Conservation (phyloP, 352 stramenopile species). For the Globisporangium nodosum region DNA sequence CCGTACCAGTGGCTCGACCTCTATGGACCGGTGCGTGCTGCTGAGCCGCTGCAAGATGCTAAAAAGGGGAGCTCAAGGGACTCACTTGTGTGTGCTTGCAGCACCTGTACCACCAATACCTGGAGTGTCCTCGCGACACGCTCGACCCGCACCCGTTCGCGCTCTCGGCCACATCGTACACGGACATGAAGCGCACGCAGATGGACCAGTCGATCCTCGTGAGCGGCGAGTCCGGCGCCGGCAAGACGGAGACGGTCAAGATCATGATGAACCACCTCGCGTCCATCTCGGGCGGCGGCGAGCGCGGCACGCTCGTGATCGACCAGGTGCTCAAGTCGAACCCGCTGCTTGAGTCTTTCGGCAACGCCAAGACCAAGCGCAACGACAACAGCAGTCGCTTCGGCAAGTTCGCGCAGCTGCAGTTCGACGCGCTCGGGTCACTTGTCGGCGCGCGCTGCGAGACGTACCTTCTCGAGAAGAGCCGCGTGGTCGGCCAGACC, state of each 20-base stretch:
- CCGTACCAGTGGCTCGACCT: slow-evolving; percentile 80
- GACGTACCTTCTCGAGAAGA: slow-evolving; percentile 97
- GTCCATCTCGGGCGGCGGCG: slow-evolving; percentile 62
- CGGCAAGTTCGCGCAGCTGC: slow-evolving; percentile 76
- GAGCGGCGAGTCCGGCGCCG: slow-evolving; percentile 80
- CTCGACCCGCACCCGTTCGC: slow-evolving; percentile 67
- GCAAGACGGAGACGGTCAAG: slow-evolving; percentile 93
- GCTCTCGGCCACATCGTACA: slow-evolving; percentile 59
- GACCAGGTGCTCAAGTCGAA: slow-evolving; percentile 78
- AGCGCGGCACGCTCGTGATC: slow-evolving; percentile 66
- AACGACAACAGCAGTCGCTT: slow-evolving; percentile 84
- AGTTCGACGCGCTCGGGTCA: slow-evolving; percentile 58
- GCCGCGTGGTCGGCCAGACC: slow-evolving; percentile 88
- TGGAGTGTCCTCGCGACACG: slow-evolving; percentile 45
- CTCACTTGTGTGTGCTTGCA: slow-evolving; percentile 3
- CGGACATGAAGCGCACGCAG: slow-evolving; percentile 63
- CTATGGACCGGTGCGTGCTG: slow-evolving; percentile 30
- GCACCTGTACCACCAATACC: slow-evolving; percentile 59
- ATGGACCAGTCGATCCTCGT: slow-evolving; percentile 86
- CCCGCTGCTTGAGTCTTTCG: slow-evolving; percentile 69
- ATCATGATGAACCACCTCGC: slow-evolving; percentile 87
- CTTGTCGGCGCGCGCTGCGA: slow-evolving; percentile 66
- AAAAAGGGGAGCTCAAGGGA: too few species aligned
- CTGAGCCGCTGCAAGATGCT: too few species aligned
- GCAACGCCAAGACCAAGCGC: slow-evolving; percentile 79